These are phyloP conservation scores for Neofusicoccum umdonicola DNA, from an alignment of 2,329 filamentous ascomycete genomes.

Conservation along the genomic window DNA sequence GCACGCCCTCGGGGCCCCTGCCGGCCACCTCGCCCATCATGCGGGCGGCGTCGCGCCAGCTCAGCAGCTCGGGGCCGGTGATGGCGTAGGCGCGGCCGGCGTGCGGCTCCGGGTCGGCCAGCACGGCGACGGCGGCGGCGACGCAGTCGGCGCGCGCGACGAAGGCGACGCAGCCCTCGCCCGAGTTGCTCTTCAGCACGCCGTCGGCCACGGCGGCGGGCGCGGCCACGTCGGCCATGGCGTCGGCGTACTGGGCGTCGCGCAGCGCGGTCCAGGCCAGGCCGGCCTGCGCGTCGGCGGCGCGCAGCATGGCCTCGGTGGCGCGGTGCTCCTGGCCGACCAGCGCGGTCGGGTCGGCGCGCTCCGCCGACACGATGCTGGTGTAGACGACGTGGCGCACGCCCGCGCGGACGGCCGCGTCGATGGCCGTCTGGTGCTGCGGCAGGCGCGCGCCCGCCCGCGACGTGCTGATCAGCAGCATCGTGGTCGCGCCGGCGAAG, in stretches of 20 bases:
- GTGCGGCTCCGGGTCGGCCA: not conserved
- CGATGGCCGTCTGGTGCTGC: conserved; percentile 4
- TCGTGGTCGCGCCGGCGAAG: conserved; percentile 5
- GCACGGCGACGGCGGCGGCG: not conserved
- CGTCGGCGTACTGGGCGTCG: conserved; percentile 14
- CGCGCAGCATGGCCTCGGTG: conserved; percentile 1
- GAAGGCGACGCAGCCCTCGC: conserved; percentile 1
- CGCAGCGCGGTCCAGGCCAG: conserved; percentile 7
- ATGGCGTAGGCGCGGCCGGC: not conserved
- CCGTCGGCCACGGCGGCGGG: not conserved
- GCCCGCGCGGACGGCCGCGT: not conserved
- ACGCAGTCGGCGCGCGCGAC: conserved; percentile 7
- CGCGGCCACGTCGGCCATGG: conserved; percentile 2
- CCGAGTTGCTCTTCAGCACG: not conserved
- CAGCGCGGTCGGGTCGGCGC: not conserved
- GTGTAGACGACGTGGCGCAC: conserved; percentile 10
- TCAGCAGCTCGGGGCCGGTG: conserved; percentile 13
- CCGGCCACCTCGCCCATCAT: conserved; percentile 1
- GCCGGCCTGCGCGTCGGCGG: not conserved
- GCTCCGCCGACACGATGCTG: conserved; percentile 6
- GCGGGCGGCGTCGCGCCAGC: not conserved
- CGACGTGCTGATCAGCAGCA: conserved; percentile 9
- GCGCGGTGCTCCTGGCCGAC: conserved; percentile 12
- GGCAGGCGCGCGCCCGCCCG: not conserved
- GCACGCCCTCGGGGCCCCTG: not conserved